phyloP scores from a whole-genome alignment of 2,329 filamentous ascomycete species.

The Aspergillus chevalieri region DNA sequence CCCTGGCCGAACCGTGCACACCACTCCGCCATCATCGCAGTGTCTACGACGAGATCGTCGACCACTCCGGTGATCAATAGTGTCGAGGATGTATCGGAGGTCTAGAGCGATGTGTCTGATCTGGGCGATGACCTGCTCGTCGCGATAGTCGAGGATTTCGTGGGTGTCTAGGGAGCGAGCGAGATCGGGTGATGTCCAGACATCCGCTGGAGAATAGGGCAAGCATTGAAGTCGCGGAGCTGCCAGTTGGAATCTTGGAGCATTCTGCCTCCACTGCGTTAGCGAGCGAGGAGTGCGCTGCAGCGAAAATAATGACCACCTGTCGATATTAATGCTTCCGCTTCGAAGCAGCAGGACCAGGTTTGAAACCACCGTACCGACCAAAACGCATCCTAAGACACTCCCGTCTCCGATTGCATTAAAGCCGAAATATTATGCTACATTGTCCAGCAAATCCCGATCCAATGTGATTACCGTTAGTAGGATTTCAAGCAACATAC shows the following conservation, averaged over 20 bases:
- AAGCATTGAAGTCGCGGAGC: too few species aligned
- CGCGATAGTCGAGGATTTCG: constrained; percentile 35
- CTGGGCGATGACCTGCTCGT: constrained; percentile 29
- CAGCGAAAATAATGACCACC: background rate
- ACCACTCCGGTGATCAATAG: constrained; percentile 37
- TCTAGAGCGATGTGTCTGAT: constrained; percentile 28
- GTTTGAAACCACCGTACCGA: background rate
- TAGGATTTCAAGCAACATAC: background rate
- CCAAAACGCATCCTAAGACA: background rate
- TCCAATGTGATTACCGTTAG: background rate
- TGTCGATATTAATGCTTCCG: background rate
- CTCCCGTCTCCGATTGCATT: background rate
- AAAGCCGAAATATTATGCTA: background rate
- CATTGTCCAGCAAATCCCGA: background rate
- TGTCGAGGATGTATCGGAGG: constrained; percentile 38
- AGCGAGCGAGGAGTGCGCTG: background rate
- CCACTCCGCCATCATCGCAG: constrained; percentile 16
- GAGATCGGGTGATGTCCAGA: constrained; percentile 29
- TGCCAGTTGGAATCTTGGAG: constrained; percentile 31
- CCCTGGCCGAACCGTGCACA: constrained; percentile 41
- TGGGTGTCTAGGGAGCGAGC: constrained; percentile 29
- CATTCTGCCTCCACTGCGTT: constrained; percentile 12
- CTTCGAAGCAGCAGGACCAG: background rate
- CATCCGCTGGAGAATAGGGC: constrained; percentile 36
- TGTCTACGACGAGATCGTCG: constrained; percentile 25